Base-by-base conservation (phyloP, 768 basidiomycete species). In the Mycena amicta region DNA sequence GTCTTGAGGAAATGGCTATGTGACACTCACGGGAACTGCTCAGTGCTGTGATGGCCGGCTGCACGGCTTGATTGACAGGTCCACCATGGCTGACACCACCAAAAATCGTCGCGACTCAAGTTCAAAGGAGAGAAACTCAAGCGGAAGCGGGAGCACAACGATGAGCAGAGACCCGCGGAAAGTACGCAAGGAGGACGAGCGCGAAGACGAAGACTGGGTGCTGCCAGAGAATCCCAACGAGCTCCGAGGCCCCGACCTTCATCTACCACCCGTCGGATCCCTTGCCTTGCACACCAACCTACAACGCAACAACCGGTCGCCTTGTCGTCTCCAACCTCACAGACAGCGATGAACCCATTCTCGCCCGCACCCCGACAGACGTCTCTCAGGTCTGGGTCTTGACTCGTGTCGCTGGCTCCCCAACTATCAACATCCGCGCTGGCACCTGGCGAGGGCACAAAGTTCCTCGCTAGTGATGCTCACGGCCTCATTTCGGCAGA, bases 111-210 rank as follows among this genome's bases (percentile, higher is more conserved):
- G 13, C 92, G 88, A 68, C 86, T 95, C 62, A 91, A 86, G 65
- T 95, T 95, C 75, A 95, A 95, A 69, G 93, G 93, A 6, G 93
- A 95, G 1, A 87, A 85, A 77, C 93, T 90, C 80, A 94, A 93
- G 70, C 81, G 91, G 52, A 92, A 86, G 69, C 78, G 86, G 64
- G 84, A 85, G 13, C 78, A 76, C 18, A 77, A 73, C 16, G 79
- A 79, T 28, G 84, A 80, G 30, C 77, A 75, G 31, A n/a, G 74
- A 77, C 57, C 78, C 81, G 60, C 72, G 76, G 27, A 76, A 76
- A 51, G 79, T 78, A 61, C 78, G 80, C 40, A 81, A 80, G 63
- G 72, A 76, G 25, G 87, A 90, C 60, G 84, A 88, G 23, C 81
- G 83, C 53, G 82, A 83, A 57, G 83, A 85, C 12, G 90, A 92